These are phyloP conservation scores for Aschersonia sp. DNA, from an alignment of 2,329 filamentous ascomycete species.

Conservation along the genomic window DNA sequence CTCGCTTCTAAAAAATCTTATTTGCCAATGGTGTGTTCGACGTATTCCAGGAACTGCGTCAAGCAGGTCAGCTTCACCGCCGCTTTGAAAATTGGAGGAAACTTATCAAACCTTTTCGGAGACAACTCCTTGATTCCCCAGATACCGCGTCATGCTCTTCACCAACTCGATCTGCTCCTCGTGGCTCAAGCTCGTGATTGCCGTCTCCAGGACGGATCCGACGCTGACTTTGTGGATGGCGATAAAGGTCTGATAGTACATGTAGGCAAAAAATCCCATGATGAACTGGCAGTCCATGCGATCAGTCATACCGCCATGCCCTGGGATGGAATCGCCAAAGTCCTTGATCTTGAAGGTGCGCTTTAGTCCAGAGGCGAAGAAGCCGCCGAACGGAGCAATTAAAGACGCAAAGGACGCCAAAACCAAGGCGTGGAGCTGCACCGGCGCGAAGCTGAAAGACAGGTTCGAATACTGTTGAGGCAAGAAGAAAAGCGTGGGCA, in stretches of 20 bases:
- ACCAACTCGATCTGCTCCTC: conserved; percentile 84
- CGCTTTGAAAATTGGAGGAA: not conserved
- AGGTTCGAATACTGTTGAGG: conserved; percentile 37
- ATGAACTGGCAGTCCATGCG: conserved; percentile 99
- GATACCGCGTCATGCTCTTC: conserved; percentile 46
- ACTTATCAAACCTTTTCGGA: conserved; percentile 12
- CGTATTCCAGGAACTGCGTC: conserved; percentile 8
- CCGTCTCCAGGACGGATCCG: conserved; percentile 77
- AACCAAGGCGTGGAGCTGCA: conserved; percentile 85
- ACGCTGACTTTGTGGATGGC: conserved; percentile 75
- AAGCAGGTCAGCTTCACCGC: not conserved
- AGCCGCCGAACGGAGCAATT: conserved; percentile 93
- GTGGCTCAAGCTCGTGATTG: conserved; percentile 72
- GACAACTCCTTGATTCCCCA: conserved; percentile 46
- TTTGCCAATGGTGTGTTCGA: conserved; percentile 7
- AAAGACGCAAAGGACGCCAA: conserved; percentile 91
- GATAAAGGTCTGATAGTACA: conserved; percentile 98
- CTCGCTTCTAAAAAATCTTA: not conserved
- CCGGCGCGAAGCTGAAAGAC: conserved; percentile 65
- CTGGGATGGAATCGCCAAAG: conserved; percentile 95
- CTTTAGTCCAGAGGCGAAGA: conserved; percentile 96
- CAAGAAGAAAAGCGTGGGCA: conserved; percentile 61
- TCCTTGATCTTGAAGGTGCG: conserved; percentile 99
- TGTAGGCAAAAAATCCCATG: conserved; percentile 97
- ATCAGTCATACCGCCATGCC: conserved; percentile 95